phyloP scores from a whole-genome alignment of 2,329 filamentous ascomycete species.

The Rhinocladiella similis region DNA sequence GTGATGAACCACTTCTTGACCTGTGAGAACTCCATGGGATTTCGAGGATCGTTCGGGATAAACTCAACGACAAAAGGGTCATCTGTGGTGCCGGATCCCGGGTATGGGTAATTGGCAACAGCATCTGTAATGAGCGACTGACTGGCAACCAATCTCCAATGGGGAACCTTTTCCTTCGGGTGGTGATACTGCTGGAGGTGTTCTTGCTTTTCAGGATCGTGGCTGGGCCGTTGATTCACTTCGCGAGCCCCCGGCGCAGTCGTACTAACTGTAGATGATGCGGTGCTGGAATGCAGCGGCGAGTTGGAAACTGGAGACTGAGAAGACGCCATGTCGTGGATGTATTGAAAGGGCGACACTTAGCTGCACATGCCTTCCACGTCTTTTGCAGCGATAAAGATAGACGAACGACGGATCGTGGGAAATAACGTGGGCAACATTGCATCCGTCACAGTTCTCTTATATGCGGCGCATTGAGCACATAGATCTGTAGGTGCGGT shows the following conservation, averaged over 20 bases:
- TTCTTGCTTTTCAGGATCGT: background rate
- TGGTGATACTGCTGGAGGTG: background rate
- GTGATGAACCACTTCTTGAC: constrained; percentile 69
- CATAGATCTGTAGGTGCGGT: too few relatives aligned
- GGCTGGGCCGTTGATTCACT: background rate
- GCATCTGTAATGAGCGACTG: background rate
- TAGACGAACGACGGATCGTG: too few relatives aligned
- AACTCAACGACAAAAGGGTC: constrained; percentile 63
- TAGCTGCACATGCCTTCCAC: background rate
- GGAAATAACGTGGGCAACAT: too few relatives aligned
- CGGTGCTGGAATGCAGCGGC: background rate
- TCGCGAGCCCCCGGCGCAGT: too few relatives aligned
- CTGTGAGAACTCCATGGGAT: constrained; percentile 68
- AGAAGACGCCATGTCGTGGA: background rate
- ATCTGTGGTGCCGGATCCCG: constrained; percentile 68
- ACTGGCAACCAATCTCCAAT: constrained; percentile 2
- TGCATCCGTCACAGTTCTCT: too few relatives aligned
- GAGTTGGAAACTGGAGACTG: background rate
- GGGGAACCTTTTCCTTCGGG: background rate
- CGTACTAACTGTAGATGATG: background rate
- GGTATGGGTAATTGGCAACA: constrained; percentile 31
- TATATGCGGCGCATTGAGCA: too few relatives aligned
- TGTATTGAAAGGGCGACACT: background rate
- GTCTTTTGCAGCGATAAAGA: background rate
- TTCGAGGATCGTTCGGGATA: constrained; percentile 48